Base-by-base conservation (phyloP, 176 grass and related monocot genomes). In the Carex parvula region DNA sequence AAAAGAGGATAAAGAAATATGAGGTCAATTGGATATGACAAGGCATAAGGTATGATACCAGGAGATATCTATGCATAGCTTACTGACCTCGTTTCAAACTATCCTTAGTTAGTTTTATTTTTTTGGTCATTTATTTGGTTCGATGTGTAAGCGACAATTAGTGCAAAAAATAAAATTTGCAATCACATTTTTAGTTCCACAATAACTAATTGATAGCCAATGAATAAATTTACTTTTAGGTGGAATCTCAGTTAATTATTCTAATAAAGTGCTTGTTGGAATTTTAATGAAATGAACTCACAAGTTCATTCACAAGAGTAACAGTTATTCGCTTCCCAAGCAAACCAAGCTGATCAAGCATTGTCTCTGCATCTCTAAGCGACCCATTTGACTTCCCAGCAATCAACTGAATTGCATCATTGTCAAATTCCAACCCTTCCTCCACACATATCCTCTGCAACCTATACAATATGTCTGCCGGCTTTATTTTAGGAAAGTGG, bases 311-410 rank as follows among this genome's bases (percentile, higher is more conserved):
- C 18, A 87, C 93, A 86, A 98, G 93, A 90, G 96, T 93, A 83
- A 98, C 85, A 37, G 93, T 98, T 70, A 98, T 93, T 84, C 81
- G 91, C 84, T 92, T 98, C 86, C 96, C 96, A 60, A 98, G 87
- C 80, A 98, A 90, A 83, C 92, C 87, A 84, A 98, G 96, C 81
- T 98, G 96, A 73, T 98, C 96, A 83, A 98, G 93, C 93, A 98
- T 91, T 62, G 92, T 95, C 88, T 95, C 96, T 26, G 92, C 93
- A 56, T 98, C 96, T 89, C 96, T 88, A 76, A 98, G 88, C 24
- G 92, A 95, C 84, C 96, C 96, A 84, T 90, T 98, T 44, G 88
- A 95, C 82, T 93, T 98, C 41, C 80, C 85, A 87, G 96, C 91
- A 87, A 98, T 90, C 79, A 98, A 98, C 69, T 88, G 73, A 82